Base-by-base conservation (phyloP, 1,284 basidiomycete genomes). In the Pseudozyma sp. region DNA sequence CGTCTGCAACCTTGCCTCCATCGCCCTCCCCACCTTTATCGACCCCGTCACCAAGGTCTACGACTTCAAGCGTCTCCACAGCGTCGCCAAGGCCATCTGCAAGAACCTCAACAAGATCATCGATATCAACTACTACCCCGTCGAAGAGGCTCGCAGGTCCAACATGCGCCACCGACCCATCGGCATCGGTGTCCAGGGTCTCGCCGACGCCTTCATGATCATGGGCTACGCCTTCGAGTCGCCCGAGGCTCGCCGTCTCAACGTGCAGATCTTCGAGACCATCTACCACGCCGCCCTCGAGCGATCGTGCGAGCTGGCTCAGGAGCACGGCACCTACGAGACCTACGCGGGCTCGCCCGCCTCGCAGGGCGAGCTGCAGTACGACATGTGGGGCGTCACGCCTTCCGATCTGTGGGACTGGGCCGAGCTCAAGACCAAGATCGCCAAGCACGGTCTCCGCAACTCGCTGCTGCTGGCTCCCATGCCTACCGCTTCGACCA, bases 81-180 rank as follows among this genome's bases (percentile, higher is more conserved):
- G 92, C 50, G 94, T 99, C 64, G 87, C 93, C 76, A 99, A 98
- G 87, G 82, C 83, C 61, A 78, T 84, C 65, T 80, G 78, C 71
- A 77, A 76, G 66, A 99, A 99, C 88, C 88, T 99, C 61, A 98
- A 99, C 87, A 89, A 90, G 56, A 91, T 97, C 86, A 97, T 97
- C 85, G 94, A 97, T 69, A 88, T 91, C 86, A 97, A 97, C 87
- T 88, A 88, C 86, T 99, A 99, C 85, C 96, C 97, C 37, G 90
- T 97, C 54, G 90, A 89, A 33, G 94, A 97, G 85, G 94, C 97
- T 16, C 90, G 90, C 66, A 90, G 89, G 69, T 97, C 94, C 51
- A 99, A 99, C 90, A 92, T 93, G 90, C 94, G 96, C 72, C 94
- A 99, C 86, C 92, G 97, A 54, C 97, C 97, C 56, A 95, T 99